These are phyloP conservation scores for Arthrocladium fulminans DNA, from an alignment of 2,329 filamentous ascomycete genomes.

Conservation along the genomic window DNA sequence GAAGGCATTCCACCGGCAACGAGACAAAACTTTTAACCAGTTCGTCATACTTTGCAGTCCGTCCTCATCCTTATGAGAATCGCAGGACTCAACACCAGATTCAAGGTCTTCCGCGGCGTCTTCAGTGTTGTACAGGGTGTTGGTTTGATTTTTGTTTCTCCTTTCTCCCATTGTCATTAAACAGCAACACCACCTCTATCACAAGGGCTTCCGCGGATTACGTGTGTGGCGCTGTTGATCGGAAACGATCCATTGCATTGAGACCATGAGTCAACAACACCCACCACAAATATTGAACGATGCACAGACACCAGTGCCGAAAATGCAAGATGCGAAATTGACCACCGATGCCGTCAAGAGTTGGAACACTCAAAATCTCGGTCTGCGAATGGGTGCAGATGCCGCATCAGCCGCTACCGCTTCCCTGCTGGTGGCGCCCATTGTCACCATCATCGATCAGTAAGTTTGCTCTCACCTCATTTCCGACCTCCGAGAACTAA, in stretches of 20 bases:
- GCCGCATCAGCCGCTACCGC: slow-evolving; percentile 60
- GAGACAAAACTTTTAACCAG: too few relatives aligned
- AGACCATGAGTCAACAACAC: slow-evolving; percentile 3
- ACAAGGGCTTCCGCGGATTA: neutral
- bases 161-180: neutral
- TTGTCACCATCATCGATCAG: slow-evolving; percentile 84
- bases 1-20: too few relatives aligned
- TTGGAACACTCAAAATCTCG: slow-evolving; percentile 72
- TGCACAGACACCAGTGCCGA: slow-evolving; percentile 8
- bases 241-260: neutral
- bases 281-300: neutral
- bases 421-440: slow-evolving; percentile 66
- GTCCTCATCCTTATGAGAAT: too few relatives aligned
- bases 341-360: slow-evolving; percentile 8
- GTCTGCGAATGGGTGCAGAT: slow-evolving; percentile 59
- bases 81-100: too few relatives aligned
- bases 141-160: neutral
- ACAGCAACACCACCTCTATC: neutral
- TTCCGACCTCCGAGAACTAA: too few relatives aligned
- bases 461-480: too few relatives aligned
- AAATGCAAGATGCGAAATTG: slow-evolving; percentile 5
- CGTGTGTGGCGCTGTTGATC: neutral
- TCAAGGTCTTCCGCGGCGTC: too few relatives aligned
- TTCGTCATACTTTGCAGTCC: too few relatives aligned
- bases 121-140: too few relatives aligned